Evolutionary conservation across 768 basidiomycete species (phyloP).

Genomic region (Paxillus rubicundulus): DNA sequence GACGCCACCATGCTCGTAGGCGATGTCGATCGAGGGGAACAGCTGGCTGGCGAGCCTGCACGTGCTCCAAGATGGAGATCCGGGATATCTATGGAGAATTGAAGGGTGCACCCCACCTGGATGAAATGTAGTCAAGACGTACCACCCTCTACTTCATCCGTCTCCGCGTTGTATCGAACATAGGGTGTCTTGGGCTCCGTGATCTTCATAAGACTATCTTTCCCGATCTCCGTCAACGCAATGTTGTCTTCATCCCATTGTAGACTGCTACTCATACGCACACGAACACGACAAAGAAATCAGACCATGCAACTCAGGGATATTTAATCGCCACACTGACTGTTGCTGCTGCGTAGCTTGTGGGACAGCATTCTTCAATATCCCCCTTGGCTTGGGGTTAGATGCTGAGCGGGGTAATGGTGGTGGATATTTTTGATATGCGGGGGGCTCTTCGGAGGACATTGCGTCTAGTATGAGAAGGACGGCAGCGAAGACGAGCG

Average conservation of each 20-base stretch:
- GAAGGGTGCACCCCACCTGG: not conserved
- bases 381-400: slow-evolving; percentile 78
- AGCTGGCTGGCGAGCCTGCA: slow-evolving; percentile 34
- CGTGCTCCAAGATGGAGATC: slow-evolving; percentile 56
- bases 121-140: slow-evolving; percentile 18
- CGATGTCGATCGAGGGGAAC: slow-evolving; percentile 47
- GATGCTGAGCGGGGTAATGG: slow-evolving; percentile 62
- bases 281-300: not conserved
- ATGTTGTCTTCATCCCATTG: slow-evolving; percentile 97
- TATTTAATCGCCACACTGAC: slow-evolving; percentile 40
- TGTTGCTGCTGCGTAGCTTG: slow-evolving; percentile 44
- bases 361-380: slow-evolving; percentile 74
- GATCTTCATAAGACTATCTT: slow-evolving; percentile 98
- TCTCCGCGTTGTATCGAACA: slow-evolving; percentile 85
- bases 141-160: slow-evolving; percentile 86
- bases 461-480: slow-evolving; percentile 12
- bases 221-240: slow-evolving; percentile 87
- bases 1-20: slow-evolving; percentile 62
- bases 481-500: not conserved
- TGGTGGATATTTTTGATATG: slow-evolving; percentile 44
- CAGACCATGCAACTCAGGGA: not conserved
- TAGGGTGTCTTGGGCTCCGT: slow-evolving; percentile 97
- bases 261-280: slow-evolving; percentile 48
- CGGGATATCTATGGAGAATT: slow-evolving; percentile 67
- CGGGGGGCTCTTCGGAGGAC: slow-evolving; percentile 30